phyloP scores from a whole-genome alignment of 805 yeast species.

The Cyberlindnera maritima region DNA sequence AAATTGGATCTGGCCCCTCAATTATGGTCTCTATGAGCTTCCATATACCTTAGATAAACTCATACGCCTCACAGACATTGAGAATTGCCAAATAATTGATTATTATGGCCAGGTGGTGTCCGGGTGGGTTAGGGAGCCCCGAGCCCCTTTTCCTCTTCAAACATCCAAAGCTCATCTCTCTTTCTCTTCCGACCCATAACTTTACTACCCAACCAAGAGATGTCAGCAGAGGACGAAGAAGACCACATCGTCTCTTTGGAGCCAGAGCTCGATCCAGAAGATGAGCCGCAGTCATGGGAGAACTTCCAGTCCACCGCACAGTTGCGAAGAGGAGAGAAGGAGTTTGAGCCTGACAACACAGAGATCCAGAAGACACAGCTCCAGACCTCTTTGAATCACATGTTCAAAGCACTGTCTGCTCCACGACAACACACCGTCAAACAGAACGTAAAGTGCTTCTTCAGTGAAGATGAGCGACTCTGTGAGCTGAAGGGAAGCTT shows the following conservation, averaged over 20 bases:
- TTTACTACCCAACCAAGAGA: background rate
- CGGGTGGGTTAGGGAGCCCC: no score
- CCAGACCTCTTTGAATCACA: constrained; percentile 55
- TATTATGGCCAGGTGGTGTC: no score
- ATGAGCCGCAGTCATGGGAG: constrained; percentile 54
- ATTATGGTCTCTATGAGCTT: no score
- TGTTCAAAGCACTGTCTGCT: constrained; percentile 63
- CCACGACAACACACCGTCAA: constrained; percentile 48
- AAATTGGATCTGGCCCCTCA: no score
- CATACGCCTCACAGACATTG: no score
- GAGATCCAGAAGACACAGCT: constrained; percentile 46
- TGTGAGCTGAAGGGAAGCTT: constrained; percentile 66
- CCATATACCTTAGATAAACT: no score
- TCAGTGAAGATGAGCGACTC: constrained; percentile 42
- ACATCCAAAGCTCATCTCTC: no score
- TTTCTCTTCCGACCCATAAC: background rate
- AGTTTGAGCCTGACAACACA: constrained; percentile 81
- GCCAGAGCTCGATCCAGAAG: constrained; percentile 31
- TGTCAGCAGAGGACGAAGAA: constrained; percentile 5
- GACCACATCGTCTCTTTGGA: constrained; percentile 4
- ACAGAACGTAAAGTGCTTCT: constrained; percentile 44
- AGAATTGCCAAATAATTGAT: no score
- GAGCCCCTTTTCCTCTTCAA: no score
- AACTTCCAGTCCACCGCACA: constrained; percentile 20
- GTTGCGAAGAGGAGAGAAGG: constrained; percentile 82